Evolutionary conservation across 768 basidiomycete genomes (phyloP), one percentile per base, ranked within the genome.

Genomic region (Tulasnella sp.): DNA sequence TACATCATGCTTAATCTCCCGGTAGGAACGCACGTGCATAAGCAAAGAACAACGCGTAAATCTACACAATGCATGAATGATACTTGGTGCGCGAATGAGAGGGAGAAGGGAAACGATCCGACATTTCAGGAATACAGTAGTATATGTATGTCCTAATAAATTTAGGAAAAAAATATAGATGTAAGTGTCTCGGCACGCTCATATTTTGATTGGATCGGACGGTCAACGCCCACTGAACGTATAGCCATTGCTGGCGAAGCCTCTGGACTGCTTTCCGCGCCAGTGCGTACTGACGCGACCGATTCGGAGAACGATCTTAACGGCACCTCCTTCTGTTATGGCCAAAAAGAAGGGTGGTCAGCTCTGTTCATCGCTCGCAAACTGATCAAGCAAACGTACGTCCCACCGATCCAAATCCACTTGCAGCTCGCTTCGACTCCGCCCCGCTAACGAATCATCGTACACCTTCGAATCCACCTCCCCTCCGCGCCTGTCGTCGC

Each of bases 391-490:
- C 18, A 19, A 14, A 68, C 62, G 34, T 14, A 68, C 62, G 31
- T 68, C 62, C 62, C 62, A 68, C 62, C 62, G 62, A 68, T 68
- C 62, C 62, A 68, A 68, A 36, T 68, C 62, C 18, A 68, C 62
- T 68, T 68, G 62, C 31, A 68, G 12, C 31, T 68, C 62, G 12
- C 62, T 36, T 12, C 31, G 27, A 36, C 62, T 68, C 27, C 31
- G 27, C 31, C 31, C 62, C 34, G 62, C 31, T 19, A 68, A 36
- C 9, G 62, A 68, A 68, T 34, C n/a, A 68, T 36, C 34, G 31
- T 68, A 68, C 62, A 68, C n/a, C 34, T 34, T 34, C 62, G 34
- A 24, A 24, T 68, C 62, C 62, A 18, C 12, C 31, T 68, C 62
- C 62, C 31, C 62, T 68, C 18, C 62, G 3, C 62, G 31, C 34